Base-by-base conservation (phyloP, 2,329 filamentous ascomycete species). In the Penicillium verrucosum region DNA sequence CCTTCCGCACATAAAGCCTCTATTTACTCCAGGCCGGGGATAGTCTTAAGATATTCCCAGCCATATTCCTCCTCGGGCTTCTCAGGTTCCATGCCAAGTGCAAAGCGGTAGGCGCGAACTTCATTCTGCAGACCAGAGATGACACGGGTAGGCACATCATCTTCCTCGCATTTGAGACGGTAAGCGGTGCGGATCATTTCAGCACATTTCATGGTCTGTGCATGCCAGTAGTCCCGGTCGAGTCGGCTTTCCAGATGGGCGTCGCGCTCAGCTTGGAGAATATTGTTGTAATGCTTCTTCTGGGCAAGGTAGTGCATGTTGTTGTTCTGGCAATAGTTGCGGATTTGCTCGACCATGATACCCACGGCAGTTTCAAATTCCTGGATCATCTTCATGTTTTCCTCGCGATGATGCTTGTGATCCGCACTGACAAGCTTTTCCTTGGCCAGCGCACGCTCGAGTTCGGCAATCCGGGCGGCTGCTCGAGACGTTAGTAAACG, bases 241-340 rank as follows among this genome's bases (percentile, higher is more conserved):
- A 80, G 65, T n/a, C 79, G 76, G 58, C 77, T 77, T 43, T 77
- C 68, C 23, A 81, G 65, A 56, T 81, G 78, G 5, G 77, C 73
- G 58, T 81, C 78, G 41, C 79, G 79, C 61, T 81, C 79, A 10
- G 75, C 75, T 58, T 81, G 78, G 14, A 81, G 71, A 5, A 81
- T 73, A 43, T 78, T 73, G 62, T 80, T 80, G 67, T 80, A 81
- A 61, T 79, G 77, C 41, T 71, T 73, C 59, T 77, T 77, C 60
- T 80, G 77, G 5, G 74, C 68, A 7, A 80, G 71, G 57, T 74
- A 79, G 46, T 78, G 72, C 67, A 75, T 73, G 57, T 80, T 79
- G 64, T 78, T 78, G 66, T 78, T 78, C 59, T 76, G 76, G 64
- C 76, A 78, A 62, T 80, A 80, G 63, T 77, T 77, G 56, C 79